A percentile compares a stretch with the other conserved stretches of the same genome.
These are phyloP conservation scores for Cryphonectria nitschkei DNA, from an alignment of 2,329 filamentous ascomycete genomes.

Conservation along the genomic window DNA sequence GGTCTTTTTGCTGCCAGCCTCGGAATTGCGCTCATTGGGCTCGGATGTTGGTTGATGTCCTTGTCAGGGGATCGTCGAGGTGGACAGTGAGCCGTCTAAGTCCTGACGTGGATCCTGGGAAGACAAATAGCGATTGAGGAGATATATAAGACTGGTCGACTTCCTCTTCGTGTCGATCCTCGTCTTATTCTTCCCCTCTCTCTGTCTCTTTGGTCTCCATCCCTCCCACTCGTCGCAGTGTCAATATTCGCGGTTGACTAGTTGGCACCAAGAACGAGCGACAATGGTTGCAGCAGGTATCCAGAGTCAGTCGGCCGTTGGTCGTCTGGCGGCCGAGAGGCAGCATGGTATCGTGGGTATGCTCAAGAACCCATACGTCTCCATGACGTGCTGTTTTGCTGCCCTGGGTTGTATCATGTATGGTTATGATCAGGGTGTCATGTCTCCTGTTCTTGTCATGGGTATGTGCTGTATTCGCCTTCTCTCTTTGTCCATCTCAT, in stretches of 20 bases:
- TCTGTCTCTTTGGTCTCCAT: neutral
- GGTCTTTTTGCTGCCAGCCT: neutral
- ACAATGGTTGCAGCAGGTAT: conserved; percentile 25
- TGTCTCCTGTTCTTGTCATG: conserved; percentile 54
- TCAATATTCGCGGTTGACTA: neutral
- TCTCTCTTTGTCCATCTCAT: too few species aligned
- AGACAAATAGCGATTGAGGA: neutral
- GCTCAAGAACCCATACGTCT: conserved; percentile 46
- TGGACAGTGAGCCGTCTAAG: neutral
- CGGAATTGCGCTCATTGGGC: neutral
- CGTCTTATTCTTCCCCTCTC: neutral
- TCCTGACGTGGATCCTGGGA: neutral
- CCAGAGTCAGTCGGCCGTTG: conserved; percentile 42
- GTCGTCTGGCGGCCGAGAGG: conserved; percentile 42
- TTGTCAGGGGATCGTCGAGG: neutral
- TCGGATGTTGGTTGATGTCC: conserved; percentile 7
- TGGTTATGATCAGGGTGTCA: conserved; percentile 65
- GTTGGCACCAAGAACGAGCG: neutral
- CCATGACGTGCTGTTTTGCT: conserved; percentile 36
- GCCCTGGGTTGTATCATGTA: conserved; percentile 39
- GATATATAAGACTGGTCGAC: conserved; percentile 3
- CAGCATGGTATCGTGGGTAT: conserved; percentile 43
- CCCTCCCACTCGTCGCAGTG: neutral
- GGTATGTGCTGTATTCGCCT: neutral
- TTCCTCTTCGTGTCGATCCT: neutral